These are phyloP conservation scores for Oryza punctata DNA, from an alignment of 176 grass and related monocot species.

Conservation along the genomic window DNA sequence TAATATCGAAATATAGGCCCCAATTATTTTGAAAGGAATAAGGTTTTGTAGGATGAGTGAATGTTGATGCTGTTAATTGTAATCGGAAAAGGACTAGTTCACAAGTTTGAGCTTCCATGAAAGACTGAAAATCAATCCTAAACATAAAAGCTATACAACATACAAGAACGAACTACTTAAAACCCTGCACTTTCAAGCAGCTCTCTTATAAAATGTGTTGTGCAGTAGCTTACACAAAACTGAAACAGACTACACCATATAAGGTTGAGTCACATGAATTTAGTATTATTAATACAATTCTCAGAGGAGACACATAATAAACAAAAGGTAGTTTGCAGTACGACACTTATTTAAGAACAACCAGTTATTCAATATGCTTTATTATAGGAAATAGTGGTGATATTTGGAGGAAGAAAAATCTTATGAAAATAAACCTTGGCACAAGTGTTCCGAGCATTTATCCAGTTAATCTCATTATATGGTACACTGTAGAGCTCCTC, in stretches of 20 bases:
- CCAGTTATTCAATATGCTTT: not conserved
- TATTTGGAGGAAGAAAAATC: not conserved
- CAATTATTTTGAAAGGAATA: too few relatives aligned
- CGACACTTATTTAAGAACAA: not conserved
- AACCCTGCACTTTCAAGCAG: too few relatives aligned
- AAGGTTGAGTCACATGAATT: not conserved
- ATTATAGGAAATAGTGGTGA: too few relatives aligned
- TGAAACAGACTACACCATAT: not conserved
- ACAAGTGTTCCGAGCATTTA: conserved; percentile 61
- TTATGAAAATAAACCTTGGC: conserved; percentile 56
- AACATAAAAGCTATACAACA: too few relatives aligned
- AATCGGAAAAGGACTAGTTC: too few relatives aligned
- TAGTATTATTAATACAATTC: not conserved
- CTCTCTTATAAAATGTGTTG: not conserved
- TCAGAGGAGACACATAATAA: not conserved
- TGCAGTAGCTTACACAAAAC: not conserved
- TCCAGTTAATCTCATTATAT: conserved; percentile 64
- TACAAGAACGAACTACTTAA: too few relatives aligned
- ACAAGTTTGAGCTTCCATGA: too few relatives aligned
- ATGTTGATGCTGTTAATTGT: too few relatives aligned
- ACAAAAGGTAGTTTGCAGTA: not conserved
- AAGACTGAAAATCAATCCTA: too few relatives aligned
- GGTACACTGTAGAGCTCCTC: conserved; percentile 52
- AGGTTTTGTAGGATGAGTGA: too few relatives aligned
- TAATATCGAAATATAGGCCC: too few relatives aligned